Evolutionary conservation across 495 filamentous ascomycete species (phyloP).

Genomic region (Neurospora sp.): DNA sequence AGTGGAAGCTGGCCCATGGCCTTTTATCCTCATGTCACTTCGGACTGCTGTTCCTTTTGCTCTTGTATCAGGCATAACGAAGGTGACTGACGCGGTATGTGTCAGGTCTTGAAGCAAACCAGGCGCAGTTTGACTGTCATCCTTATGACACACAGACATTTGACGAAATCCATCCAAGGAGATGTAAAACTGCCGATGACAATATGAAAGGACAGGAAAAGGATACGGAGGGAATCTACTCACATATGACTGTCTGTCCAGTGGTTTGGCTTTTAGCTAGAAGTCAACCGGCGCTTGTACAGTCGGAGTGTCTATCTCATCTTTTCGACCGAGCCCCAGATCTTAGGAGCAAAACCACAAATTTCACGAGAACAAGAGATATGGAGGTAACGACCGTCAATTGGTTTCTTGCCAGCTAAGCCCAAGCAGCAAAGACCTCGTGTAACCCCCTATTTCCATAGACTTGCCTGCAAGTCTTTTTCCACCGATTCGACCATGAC

Average conservation of each 20-base stretch:
- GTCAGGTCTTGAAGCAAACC: neutral
- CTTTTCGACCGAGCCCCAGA: neutral
- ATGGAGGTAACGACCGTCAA: neutral
- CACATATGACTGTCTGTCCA: neutral
- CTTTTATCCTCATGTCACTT: neutral
- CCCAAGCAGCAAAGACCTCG: no score
- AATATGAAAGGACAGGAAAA: fast-evolving
- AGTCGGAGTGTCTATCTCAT: neutral
- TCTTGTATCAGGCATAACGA: neutral
- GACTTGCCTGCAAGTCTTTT: neutral
- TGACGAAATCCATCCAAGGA: neutral
- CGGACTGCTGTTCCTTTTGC: neutral
- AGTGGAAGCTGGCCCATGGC: neutral
- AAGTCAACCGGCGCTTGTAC: neutral
- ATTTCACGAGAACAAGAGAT: neutral
- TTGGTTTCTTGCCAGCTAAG: neutral
- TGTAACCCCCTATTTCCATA: neutral
- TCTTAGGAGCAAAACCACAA: neutral
- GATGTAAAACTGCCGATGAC: neutral
- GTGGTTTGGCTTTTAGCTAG: neutral
- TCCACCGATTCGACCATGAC: neutral
- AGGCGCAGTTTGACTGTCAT: neutral
- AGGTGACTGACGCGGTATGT: neutral
- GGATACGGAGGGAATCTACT: fast-evolving
- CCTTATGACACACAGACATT: neutral